A percentile compares a stretch with the other conserved stretches of the same genome.
phyloP scores from a whole-genome alignment of 1,284 basidiomycete genomes.

The Sporisorium reilianum region DNA sequence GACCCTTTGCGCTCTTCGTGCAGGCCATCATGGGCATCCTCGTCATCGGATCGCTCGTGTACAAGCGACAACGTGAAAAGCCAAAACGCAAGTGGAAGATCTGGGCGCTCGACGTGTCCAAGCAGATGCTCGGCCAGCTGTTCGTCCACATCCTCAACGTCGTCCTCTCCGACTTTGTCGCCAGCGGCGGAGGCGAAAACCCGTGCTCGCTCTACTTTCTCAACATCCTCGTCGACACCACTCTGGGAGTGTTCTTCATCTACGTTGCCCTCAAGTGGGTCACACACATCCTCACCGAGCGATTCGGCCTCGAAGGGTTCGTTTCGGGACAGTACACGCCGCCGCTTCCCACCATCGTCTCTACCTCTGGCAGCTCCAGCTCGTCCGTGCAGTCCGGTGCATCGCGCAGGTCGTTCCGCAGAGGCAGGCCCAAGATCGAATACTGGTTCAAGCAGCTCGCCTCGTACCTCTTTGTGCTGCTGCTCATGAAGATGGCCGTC shows the following conservation, averaged over 20 bases:
- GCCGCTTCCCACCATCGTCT: constrained; percentile 18
- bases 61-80: constrained; percentile 87
- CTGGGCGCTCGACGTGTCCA: constrained; percentile 74
- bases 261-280: constrained; percentile 81
- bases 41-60: constrained; percentile 84
- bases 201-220: constrained; percentile 79
- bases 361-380: constrained; percentile 6
- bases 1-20: constrained; percentile 71
- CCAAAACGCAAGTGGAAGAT: constrained; percentile 90
- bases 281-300: constrained; percentile 78
- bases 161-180: constrained; percentile 70
- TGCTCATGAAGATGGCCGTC: constrained; percentile 87
- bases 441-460: constrained; percentile 87
- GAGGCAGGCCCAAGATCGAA: constrained; percentile 54
- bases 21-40: constrained; percentile 87
- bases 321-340: constrained; percentile 82
- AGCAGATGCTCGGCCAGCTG: constrained; percentile 91
- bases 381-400: constrained; percentile 14
- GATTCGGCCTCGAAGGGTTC: constrained; percentile 79
- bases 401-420: constrained; percentile 15
- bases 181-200: constrained; percentile 52
- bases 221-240: constrained; percentile 94
- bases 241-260: constrained; percentile 86
- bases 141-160: constrained; percentile 90
- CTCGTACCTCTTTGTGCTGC: constrained; percentile 83